Base-by-base conservation (phyloP, 306 rosid genomes). In the Acacia acuminata region DNA sequence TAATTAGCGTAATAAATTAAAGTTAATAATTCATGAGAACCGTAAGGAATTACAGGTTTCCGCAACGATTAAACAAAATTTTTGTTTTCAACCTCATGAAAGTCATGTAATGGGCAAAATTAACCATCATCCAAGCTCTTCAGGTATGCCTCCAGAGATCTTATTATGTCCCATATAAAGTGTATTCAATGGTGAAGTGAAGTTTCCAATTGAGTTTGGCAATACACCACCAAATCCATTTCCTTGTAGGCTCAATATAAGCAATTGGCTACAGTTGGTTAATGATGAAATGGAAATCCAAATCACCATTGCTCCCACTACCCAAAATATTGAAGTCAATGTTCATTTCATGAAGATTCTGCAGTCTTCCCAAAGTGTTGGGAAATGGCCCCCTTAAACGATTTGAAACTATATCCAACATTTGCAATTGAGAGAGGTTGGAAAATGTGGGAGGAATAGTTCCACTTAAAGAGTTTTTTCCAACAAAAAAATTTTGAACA, bases 211-310 rank as follows among this genome's bases (percentile, higher is more conserved):
- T 14, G 51, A 47, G 34, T 71, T 16, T 42, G 87, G 82, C 71
- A 85, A 20, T 32, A 7, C 45, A 7, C 85, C 85, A 15, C 87
- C 87, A 58, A 85, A 71, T 71, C 16, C 13, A 43, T 81, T 85
- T 8, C 0, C 0, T 0, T 8, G 27, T 10, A 85, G 8, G 6
- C 1, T 0, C 5, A 77, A 38, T 2, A 0, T 0, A 3, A 0
- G 19, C 58, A 81, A 71, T 50, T 71, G 51, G 44, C 82, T 82
- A 76, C 88, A 82, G 5, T 85, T 85, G 50, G 79, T 48, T 42
- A 85, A 17, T 14, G 87, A 79, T 4, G 71, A 40, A 27, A 82
- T n/a, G 84, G 75, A 86, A 86, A 36, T 86, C 82, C 19, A 82
- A 51, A 43, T 85, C 84, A 0, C 38, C n/a, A 71, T n/a, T 45